Conservation (phyloP, 1,284 basidiomycete species). For the Ganoderma lingzhi region DNA sequence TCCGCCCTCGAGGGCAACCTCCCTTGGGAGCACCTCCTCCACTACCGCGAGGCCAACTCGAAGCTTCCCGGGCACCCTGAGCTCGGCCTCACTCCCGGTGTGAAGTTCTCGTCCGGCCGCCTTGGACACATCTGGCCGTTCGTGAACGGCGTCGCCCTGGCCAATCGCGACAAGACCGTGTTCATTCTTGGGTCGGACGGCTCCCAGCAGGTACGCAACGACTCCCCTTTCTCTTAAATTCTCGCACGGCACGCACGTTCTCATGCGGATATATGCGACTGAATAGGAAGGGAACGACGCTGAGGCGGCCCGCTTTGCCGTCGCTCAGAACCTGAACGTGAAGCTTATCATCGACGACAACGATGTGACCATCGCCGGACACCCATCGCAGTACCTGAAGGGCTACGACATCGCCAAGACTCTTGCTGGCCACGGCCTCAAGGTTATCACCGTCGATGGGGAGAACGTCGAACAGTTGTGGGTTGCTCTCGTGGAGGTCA, state of each 20-base stretch:
- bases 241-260: conserved; percentile 20
- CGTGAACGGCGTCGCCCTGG: conserved; percentile 84
- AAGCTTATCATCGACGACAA: conserved; percentile 90
- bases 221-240: not conserved
- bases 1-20: conserved; percentile 78
- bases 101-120: conserved; percentile 89
- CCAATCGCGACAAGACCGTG: conserved; percentile 77
- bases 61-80: conserved; percentile 89
- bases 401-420: conserved; percentile 79
- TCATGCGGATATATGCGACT: not conserved
- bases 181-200: conserved; percentile 89
- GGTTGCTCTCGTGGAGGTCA: conserved; percentile 63
- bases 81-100: conserved; percentile 83
- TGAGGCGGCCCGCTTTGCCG: conserved; percentile 85
- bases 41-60: conserved; percentile 85
- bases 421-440: conserved; percentile 81
- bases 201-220: conserved; percentile 65
- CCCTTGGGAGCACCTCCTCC: conserved; percentile 77
- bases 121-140: conserved; percentile 86
- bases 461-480: conserved; percentile 84
- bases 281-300: conserved; percentile 87
- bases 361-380: conserved; percentile 87
- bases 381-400: conserved; percentile 84
- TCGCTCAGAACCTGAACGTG: conserved; percentile 81
- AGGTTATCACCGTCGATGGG: conserved; percentile 75